Conservation (phyloP, 2,329 filamentous ascomycete species). For the Fusarium redolens region DNA sequence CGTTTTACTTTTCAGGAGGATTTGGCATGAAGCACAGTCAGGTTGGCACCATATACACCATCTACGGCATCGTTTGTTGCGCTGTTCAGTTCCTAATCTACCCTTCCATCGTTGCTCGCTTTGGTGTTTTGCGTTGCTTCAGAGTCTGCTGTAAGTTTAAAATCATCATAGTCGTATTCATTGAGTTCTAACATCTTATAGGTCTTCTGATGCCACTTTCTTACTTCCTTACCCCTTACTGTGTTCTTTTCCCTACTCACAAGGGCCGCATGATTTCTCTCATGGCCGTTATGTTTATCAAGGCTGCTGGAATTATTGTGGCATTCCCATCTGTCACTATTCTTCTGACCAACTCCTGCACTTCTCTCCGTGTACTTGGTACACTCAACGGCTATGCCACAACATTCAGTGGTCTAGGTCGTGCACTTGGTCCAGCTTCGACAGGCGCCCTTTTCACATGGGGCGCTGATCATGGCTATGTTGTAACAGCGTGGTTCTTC, state of each 20-base stretch:
- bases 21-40: slow-evolving; percentile 78
- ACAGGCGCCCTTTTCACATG: slow-evolving; percentile 79
- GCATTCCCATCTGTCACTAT: slow-evolving; percentile 92
- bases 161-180: rapidly evolving
- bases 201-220: slow-evolving; percentile 76
- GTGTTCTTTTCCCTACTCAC: slow-evolving; percentile 68
- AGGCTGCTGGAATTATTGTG: slow-evolving; percentile 81
- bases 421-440: slow-evolving; percentile 81
- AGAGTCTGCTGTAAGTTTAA: slow-evolving; percentile 65
- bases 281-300: slow-evolving; percentile 75
- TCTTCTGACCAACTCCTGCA: slow-evolving; percentile 87
- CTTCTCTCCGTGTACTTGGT: slow-evolving; percentile 78
- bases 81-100: slow-evolving; percentile 89
- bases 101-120: slow-evolving; percentile 76
- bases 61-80: slow-evolving; percentile 83
- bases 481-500: slow-evolving; percentile 85
- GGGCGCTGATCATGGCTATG: slow-evolving; percentile 80
- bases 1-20: slow-evolving; percentile 85
- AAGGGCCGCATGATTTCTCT: slow-evolving; percentile 69
- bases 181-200: slow-evolving; percentile 35
- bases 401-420: slow-evolving; percentile 81
- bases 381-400: slow-evolving; percentile 94
- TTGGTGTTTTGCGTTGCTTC: slow-evolving; percentile 80
- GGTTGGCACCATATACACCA: slow-evolving; percentile 87
- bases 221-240: slow-evolving; percentile 86